Base-by-base conservation (phyloP, 116 monocot genomes). In the Phalaenopsis hybrid region DNA sequence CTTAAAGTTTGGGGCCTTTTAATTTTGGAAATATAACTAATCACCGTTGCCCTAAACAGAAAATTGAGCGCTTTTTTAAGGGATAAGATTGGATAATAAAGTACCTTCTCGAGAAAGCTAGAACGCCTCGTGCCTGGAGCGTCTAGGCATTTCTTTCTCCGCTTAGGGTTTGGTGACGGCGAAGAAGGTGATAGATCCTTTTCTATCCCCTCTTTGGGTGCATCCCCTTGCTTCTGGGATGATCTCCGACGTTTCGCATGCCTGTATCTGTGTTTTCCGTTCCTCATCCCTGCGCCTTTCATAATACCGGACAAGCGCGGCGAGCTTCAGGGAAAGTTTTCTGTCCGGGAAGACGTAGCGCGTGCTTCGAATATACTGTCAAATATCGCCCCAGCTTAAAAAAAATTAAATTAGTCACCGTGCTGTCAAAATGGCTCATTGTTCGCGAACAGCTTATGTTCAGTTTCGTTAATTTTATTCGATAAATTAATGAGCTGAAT, bases 91-190 rank as follows among this genome's bases (percentile, higher is more conserved):
- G 4, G 41, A 13, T 10, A 37, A 41, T 37, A 10, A 16, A 16
- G 41, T 72, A 72, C 72, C 72, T 72, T 72, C 72, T 72, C 72
- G 15, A 72, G 72, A 72, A 72, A 13, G 16, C 41, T 72, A 67
- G 67, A 25, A 6, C 28, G 67, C 25, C 28, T 28, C 67, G 9
- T 1, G 67, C 7, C 67, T 67, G 67, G 11, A 67, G 67, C 67
- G 28, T 23, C 23, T 67, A 25, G 7, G 11, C 67, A 28, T 8
- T 23, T 67, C 72, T 72, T 72, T 37, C 31, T 72, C 37, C 72
- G 17, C 37, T 72, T 72, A 12, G 72, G 72, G 16, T 34, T 41
- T 72, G 10, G 37, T 37, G 37, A 25, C 5, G 72, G 31, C 31
- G 37, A 72, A 72, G 72, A 72, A 37, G 37, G 25, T 72, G 15